Evolutionary conservation across 768 basidiomycete genomes (phyloP).

Genomic region (Amanita exitialis): DNA sequence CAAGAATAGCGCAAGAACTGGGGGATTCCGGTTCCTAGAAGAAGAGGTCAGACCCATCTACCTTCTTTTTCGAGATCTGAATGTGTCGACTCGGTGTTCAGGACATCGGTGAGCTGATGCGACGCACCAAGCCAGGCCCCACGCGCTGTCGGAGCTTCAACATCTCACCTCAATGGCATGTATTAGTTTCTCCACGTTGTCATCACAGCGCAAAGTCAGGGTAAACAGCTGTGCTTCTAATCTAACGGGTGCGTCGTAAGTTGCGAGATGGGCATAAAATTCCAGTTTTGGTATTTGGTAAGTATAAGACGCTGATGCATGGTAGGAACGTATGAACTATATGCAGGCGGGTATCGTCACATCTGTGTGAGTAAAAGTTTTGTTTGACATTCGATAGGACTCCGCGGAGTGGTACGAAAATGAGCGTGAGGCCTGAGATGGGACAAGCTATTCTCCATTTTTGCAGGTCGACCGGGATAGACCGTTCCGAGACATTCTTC

Average conservation of each 20-base stretch:
- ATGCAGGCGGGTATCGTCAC: slow-evolving; percentile 49
- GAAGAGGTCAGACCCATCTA: too few species aligned
- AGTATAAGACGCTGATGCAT: neutral
- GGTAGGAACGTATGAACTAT: slow-evolving; percentile 50
- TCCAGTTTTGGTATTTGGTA: neutral
- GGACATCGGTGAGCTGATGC: neutral
- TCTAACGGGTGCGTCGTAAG: neutral
- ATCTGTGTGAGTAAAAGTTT: slow-evolving; percentile 18
- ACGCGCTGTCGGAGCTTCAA: neutral
- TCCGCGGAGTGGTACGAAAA: slow-evolving; percentile 52
- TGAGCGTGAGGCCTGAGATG: slow-evolving; percentile 50
- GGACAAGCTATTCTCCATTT: slow-evolving; percentile 53
- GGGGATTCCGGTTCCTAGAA: too few species aligned
- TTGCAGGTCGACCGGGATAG: slow-evolving; percentile 32
- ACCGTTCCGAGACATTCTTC: slow-evolving; percentile 54
- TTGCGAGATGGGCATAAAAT: neutral
- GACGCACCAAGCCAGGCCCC: neutral
- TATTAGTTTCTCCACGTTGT: neutral
- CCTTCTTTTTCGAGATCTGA: too few species aligned
- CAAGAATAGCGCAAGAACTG: too few species aligned
- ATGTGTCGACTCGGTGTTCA: too few species aligned
- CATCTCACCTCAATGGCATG: neutral
- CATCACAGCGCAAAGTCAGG: slow-evolving; percentile 1
- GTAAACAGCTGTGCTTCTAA: slow-evolving; percentile 1
- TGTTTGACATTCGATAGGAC: slow-evolving; percentile 24